phyloP scores from a whole-genome alignment of 1,284 basidiomycete genomes.

The Blastosporella zonata region DNA sequence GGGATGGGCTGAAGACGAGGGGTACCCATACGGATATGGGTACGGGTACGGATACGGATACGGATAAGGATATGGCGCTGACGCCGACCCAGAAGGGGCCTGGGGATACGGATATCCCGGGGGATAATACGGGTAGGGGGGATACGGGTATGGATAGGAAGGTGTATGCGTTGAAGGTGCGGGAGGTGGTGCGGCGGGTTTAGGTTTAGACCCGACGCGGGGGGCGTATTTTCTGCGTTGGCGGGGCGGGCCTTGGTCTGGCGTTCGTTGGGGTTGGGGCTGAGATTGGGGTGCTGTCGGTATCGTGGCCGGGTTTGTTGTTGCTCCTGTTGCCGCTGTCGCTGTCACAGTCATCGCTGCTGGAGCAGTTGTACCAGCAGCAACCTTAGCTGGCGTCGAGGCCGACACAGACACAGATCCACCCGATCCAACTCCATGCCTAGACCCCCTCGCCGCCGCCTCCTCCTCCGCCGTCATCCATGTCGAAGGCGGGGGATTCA shows the following conservation, averaged over 20 bases:
- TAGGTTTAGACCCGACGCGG: constrained; percentile 4
- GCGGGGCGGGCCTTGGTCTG: constrained; percentile 4
- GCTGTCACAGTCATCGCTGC: not conserved
- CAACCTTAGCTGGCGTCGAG: not conserved
- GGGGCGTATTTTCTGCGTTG: not conserved
- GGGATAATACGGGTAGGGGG: not conserved
- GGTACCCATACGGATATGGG: constrained; percentile 11
- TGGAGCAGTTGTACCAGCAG: not conserved
- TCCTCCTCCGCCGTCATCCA: no score
- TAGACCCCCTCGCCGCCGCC: no score
- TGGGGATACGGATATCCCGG: constrained; percentile 15
- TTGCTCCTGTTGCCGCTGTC: not conserved
- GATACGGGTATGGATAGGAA: not conserved
- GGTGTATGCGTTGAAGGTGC: constrained; percentile 3
- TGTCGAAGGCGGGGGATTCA: no score
- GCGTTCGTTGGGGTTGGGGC: not conserved
- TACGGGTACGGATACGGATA: constrained; percentile 10
- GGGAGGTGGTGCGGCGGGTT: constrained; percentile 2
- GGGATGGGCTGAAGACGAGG: constrained; percentile 12
- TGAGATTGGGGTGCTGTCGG: not conserved
- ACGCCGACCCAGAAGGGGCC: constrained; percentile 9
- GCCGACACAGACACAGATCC: no score
- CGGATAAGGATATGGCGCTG: constrained; percentile 8
- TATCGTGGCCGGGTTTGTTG: not conserved
- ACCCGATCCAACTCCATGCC: no score